phyloP scores from a whole-genome alignment of 768 basidiomycete genomes.

The Termitomyces sp. region DNA sequence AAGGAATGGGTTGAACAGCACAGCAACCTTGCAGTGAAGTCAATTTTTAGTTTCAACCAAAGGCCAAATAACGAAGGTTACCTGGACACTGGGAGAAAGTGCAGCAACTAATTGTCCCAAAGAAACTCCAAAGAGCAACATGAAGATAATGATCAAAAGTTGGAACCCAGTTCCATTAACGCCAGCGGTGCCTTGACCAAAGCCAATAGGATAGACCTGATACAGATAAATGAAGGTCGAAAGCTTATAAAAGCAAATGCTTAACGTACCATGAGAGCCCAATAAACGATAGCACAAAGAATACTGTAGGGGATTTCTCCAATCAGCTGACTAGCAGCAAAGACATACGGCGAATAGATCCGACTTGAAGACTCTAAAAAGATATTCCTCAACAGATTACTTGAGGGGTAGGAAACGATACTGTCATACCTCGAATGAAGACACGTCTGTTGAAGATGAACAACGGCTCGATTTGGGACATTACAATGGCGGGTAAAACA shows the following conservation, averaged over 20 bases:
- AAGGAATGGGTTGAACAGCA: conserved; percentile 77
- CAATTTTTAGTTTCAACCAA: not conserved
- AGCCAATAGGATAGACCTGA: conserved; percentile 60
- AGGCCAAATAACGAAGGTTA: conserved; percentile 4
- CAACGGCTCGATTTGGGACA: conserved; percentile 77
- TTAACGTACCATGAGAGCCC: conserved; percentile 57
- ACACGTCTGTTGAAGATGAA: conserved; percentile 68
- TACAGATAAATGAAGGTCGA: not conserved
- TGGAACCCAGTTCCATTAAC: conserved; percentile 66
- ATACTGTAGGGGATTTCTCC: conserved; percentile 78
- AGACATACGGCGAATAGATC: conserved; percentile 83
- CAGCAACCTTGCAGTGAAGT: conserved; percentile 60
- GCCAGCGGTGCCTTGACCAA: conserved; percentile 58
- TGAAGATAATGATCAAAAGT: conserved; percentile 62
- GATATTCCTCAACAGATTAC: not conserved
- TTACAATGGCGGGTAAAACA: conserved; percentile 68
- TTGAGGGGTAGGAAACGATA: conserved; percentile 1
- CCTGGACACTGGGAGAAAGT: conserved; percentile 68
- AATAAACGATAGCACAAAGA: conserved; percentile 69
- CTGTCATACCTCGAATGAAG: conserved; percentile 29
- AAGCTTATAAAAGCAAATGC: not conserved
- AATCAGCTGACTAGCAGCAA: conserved; percentile 75
- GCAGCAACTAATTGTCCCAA: conserved; percentile 73
- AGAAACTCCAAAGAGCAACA: conserved; percentile 62
- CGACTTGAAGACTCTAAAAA: conserved; percentile 67